Evolutionary conservation across 1,284 basidiomycete genomes (phyloP).

Genomic region (Malassezia pachydermatis): DNA sequence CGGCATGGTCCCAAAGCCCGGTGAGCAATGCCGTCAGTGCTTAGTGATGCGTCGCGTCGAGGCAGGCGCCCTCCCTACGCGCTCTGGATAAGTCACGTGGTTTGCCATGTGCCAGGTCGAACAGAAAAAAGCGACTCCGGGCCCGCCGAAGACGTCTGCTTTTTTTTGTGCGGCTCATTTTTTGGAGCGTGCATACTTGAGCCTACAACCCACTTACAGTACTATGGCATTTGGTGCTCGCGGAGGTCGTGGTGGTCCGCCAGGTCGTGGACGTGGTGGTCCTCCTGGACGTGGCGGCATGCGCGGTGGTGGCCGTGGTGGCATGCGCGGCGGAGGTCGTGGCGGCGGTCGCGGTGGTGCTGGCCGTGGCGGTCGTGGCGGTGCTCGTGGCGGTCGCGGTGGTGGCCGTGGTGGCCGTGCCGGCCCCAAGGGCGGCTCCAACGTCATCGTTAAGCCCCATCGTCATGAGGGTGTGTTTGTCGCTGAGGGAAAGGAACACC

Average conservation of each 20-base stretch:
- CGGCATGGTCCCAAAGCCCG: constrained; percentile 24
- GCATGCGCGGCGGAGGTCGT: constrained; percentile 12
- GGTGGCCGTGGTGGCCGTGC: constrained; percentile 35
- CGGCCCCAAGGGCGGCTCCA: constrained; percentile 61
- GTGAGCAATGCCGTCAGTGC: neutral
- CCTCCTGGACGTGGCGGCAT: constrained; percentile 29
- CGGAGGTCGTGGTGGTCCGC: constrained; percentile 33
- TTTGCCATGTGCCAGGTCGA: constrained; percentile 10
- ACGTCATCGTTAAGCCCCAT: constrained; percentile 80
- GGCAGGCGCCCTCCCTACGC: constrained; percentile 5
- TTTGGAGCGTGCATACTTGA: constrained; percentile 1
- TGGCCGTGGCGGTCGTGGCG: constrained; percentile 25
- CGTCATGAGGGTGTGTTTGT: constrained; percentile 71
- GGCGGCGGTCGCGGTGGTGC: constrained; percentile 32
- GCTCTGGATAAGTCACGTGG: constrained; percentile 12
- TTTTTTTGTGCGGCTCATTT: constrained; percentile 8
- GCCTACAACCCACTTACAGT: neutral
- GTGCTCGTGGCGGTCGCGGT: constrained; percentile 36
- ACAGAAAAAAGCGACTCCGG: constrained; percentile 9
- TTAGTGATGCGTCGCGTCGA: neutral
- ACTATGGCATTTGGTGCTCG: constrained; percentile 20
- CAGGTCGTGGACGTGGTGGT: constrained; percentile 36
- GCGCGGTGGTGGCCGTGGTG: constrained; percentile 33
- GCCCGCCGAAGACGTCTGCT: neutral
- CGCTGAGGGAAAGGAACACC: constrained; percentile 66